Percentiles rank a stretch among this genome's conserved stretches.
These are phyloP conservation scores for Diutina catenulata DNA, from an alignment of 1,139 yeast species.

Conservation along the genomic window DNA sequence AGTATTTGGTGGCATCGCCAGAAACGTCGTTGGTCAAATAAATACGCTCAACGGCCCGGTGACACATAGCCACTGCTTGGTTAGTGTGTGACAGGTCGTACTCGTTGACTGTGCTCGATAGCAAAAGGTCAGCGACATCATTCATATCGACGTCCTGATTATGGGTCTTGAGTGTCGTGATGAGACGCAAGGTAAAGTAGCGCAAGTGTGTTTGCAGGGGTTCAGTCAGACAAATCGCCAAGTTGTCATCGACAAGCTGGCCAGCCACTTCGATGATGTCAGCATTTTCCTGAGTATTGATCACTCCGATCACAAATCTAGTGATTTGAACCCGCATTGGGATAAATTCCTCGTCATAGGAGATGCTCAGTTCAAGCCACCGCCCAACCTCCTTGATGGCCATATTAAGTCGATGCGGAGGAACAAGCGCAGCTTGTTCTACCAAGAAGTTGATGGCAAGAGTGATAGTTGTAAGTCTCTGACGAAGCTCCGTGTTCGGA, in stretches of 20 bases:
- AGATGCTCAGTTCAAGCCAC: constrained; percentile 53
- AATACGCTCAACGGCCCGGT: constrained; percentile 15
- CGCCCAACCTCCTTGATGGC: constrained; percentile 35
- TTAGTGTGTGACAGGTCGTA: constrained; percentile 11
- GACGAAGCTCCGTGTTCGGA: constrained; percentile 22
- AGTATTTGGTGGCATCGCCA: background rate
- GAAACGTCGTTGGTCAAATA: constrained; percentile 8
- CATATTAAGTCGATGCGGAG: constrained; percentile 53
- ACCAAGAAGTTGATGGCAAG: constrained; percentile 38
- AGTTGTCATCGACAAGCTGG: constrained; percentile 38
- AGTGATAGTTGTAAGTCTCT: constrained; percentile 27
- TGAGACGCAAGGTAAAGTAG: constrained; percentile 35
- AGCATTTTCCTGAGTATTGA: constrained; percentile 9
- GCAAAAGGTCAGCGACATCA: constrained; percentile 28
- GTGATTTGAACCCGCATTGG: constrained; percentile 41
- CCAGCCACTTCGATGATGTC: constrained; percentile 22
- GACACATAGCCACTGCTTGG: constrained; percentile 23
- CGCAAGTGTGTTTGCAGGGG: constrained; percentile 29
- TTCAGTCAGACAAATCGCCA: constrained; percentile 32
- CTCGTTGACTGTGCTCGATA: constrained; percentile 15
- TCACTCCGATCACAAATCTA: constrained; percentile 28
- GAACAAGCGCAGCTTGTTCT: constrained; percentile 27
- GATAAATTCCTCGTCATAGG: constrained; percentile 45
- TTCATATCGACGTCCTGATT: constrained; percentile 14
- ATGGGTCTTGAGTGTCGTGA: constrained; percentile 17